A percentile compares a stretch with the other conserved stretches of the same genome.
These are phyloP conservation scores for Exophiala alcalophila DNA, from an alignment of 2,329 filamentous ascomycete species.

Conservation along the genomic window DNA sequence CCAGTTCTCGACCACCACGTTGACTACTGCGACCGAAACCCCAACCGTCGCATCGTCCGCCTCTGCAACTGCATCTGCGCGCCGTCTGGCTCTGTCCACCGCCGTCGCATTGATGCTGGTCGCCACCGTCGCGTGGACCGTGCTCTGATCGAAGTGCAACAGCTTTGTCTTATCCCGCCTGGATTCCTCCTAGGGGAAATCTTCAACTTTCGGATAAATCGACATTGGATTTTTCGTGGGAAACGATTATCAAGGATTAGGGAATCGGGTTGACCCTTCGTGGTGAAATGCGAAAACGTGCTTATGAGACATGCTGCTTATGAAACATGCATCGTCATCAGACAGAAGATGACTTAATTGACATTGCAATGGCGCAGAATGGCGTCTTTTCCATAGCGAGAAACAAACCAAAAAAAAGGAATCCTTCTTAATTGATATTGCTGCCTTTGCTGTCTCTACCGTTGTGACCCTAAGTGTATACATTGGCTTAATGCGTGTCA, in stretches of 20 bases:
- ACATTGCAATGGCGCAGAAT: background rate
- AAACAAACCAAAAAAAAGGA: background rate
- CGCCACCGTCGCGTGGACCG: conserved; percentile 4
- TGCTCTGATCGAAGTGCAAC: conserved; percentile 3
- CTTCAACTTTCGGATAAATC: background rate
- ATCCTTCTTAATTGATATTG: background rate
- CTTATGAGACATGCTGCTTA: background rate
- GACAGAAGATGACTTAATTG: too few species aligned
- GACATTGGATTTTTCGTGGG: background rate
- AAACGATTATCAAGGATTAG: conserved; percentile 1
- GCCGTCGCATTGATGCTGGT: conserved; percentile 1
- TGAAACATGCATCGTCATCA: too few species aligned
- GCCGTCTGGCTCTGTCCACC: conserved; percentile 1
- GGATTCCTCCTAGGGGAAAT: background rate
- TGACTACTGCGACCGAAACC: background rate
- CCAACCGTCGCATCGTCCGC: background rate
- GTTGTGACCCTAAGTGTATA: background rate
- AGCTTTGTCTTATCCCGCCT: background rate
- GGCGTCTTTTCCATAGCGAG: background rate
- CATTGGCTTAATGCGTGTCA: background rate
- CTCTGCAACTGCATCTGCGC: background rate
- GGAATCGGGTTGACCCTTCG: background rate
- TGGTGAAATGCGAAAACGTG: background rate
- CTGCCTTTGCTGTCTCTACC: background rate
- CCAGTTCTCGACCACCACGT: too few species aligned